Base-by-base conservation (phyloP, 2,329 filamentous ascomycete genomes). In the Pyricularia grisea region DNA sequence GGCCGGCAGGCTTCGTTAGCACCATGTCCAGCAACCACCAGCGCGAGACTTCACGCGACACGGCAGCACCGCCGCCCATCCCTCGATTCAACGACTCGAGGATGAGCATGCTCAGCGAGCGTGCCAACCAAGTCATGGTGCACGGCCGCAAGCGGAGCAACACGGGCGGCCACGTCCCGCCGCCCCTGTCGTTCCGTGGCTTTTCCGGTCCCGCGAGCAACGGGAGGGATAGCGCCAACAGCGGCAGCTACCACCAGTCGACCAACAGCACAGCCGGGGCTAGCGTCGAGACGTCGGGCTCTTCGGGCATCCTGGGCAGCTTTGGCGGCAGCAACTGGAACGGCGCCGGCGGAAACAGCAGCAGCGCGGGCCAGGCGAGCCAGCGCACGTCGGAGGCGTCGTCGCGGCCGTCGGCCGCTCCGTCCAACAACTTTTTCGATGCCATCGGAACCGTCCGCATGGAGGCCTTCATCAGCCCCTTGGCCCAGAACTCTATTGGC, bases 371-470 rank as follows among this genome's bases (percentile, higher is more conserved):
- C 17, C 58, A 36, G 12, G 67, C 78, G 2, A 85, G 84, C 5
- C 80, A 83, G 70, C 81, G 84, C n/a, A 85, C 84, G 2, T 86
- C 85, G 0, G 85, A 88, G 71, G 83, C 84, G 3, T 87, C 85
- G 0, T 85, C 83, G 33, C 73, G 77, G 1, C 60, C 60, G 25
- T 63, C 60, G 23, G 23, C 60, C 3, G 11, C 25, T 11, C 1
- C 60, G 12, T 84, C 82, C 3, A 75, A 73, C 69, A 88, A 88
- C 77, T 94, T 95, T 80, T 95, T 95, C 75, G 93, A 96, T 74
- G 91, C 91, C 1, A 90, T 96, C 70, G 93, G 94, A 1, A 98
- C 94, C 1, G 88, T 98, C 65, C 88, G 95, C 31, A 98, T 99
- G 94, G 94, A 98, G 78, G 95, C 95, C 0, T 99, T 98, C 77